Evolutionary conservation across 176 grass and related monocot species (phyloP).

Genomic region (Triticum urartu): DNA sequence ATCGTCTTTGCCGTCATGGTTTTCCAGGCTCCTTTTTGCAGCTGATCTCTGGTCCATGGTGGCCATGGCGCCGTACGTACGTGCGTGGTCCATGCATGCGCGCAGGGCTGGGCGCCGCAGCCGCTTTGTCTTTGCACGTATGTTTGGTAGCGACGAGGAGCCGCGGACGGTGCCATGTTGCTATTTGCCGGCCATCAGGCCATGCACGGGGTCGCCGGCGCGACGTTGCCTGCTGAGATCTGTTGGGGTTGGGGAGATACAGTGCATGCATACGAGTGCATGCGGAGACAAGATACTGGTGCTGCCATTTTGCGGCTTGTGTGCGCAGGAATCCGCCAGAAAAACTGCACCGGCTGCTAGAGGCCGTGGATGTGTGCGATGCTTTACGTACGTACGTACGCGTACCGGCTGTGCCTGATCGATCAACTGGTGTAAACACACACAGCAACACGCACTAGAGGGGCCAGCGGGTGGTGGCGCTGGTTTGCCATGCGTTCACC

Average conservation of each 20-base stretch:
- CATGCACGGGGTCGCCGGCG: background rate
- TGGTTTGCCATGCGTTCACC: too few relatives aligned
- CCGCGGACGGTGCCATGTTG: background rate
- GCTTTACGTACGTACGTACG: background rate
- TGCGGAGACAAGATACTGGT: background rate
- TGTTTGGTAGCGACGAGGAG: background rate
- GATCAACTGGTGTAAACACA: background rate
- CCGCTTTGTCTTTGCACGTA: background rate
- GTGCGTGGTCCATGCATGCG: conserved; percentile 18
- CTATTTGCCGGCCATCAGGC: conserved; percentile 24
- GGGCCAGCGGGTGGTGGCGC: background rate
- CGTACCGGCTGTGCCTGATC: background rate
- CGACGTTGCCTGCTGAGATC: background rate
- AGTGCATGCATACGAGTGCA: background rate
- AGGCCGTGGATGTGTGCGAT: background rate
- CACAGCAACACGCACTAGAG: too few relatives aligned
- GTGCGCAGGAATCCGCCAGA: background rate
- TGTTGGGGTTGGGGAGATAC: background rate
- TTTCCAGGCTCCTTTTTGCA: background rate
- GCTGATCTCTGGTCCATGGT: conserved; percentile 8
- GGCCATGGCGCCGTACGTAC: background rate
- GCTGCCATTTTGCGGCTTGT: conserved; percentile 3
- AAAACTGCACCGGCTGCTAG: background rate
- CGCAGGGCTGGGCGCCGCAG: background rate
- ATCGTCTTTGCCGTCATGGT: background rate